phyloP scores from a whole-genome alignment of 1,139 yeast species.

The Ogataea hybrid region DNA sequence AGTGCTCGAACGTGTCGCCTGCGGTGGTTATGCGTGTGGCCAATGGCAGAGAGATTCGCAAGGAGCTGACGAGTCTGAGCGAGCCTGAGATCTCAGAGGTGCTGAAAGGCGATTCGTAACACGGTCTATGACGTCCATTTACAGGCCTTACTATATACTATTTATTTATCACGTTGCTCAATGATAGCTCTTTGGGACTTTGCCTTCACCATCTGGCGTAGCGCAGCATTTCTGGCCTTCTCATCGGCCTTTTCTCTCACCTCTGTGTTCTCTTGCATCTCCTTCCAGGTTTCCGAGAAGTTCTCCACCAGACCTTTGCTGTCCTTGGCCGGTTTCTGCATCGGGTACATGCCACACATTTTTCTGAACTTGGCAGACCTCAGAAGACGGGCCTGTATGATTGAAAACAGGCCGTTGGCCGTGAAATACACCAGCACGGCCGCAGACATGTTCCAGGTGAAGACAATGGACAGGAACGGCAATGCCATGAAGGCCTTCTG shows the following conservation, averaged over 20 bases:
- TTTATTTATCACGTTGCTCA: slow-evolving; percentile 21
- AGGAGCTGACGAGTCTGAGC: slow-evolving; percentile 27
- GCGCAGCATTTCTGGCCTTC: slow-evolving; percentile 29
- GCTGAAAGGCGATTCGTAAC: slow-evolving; percentile 13
- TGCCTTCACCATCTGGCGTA: slow-evolving; percentile 27
- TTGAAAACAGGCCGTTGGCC: slow-evolving; percentile 72
- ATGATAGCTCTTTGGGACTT: slow-evolving; percentile 27
- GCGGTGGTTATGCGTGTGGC: slow-evolving; percentile 67
- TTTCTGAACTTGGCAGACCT: slow-evolving; percentile 59
- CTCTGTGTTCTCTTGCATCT: slow-evolving; percentile 29
- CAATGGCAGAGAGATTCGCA: slow-evolving; percentile 34
- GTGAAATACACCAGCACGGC: slow-evolving; percentile 85
- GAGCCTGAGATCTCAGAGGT: slow-evolving; percentile 28
- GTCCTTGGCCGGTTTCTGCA: slow-evolving; percentile 41
- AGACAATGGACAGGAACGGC: slow-evolving; percentile 79
- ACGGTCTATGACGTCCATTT: slow-evolving; percentile 9
- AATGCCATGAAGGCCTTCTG: slow-evolving; percentile 65
- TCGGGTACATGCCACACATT: slow-evolving; percentile 61
- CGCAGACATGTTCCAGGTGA: slow-evolving; percentile 83
- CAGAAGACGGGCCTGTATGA: slow-evolving; percentile 66
- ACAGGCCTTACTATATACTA: slow-evolving; percentile 6
- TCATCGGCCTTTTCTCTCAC: slow-evolving; percentile 26
- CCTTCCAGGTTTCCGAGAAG: slow-evolving; percentile 30
- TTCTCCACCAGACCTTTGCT: slow-evolving; percentile 30
- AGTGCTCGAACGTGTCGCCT: slow-evolving; percentile 70